Base-by-base conservation (phyloP, 345 rosid species). In the Toxicodendron radicans region DNA sequence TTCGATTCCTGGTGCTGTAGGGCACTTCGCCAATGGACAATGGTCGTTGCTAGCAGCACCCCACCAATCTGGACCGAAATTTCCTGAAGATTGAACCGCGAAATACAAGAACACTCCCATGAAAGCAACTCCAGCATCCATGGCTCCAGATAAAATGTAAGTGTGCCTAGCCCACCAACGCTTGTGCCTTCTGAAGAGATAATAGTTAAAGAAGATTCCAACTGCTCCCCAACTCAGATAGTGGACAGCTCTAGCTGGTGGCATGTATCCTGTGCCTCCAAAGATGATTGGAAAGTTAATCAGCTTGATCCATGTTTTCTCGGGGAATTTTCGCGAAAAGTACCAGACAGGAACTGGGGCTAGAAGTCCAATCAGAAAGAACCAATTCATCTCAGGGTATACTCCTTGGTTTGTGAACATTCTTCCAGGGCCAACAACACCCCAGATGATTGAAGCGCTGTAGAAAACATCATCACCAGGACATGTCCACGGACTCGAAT, bases 381-480 rank as follows among this genome's bases (percentile, higher is more conserved):
- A 88, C 43, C 76, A 86, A 81, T 86, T 88, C 85, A 86, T 79
- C 67, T 75, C 71, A 4, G 79, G 66, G 64, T 86, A 88, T 79
- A 54, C 61, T 63, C 18, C 87, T 83, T 27, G 4, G 2, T 30
- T 45, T n/a, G 75, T 60, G 66, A 85, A 86, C 86, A 88, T 83
- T 51, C 85, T 58, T 16, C 78, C 72, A 2, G 87, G 87, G 4
- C 87, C 92, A 0, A 86, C 87, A 18, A 85, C 73, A 0, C 89
- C 92, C 92, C 92, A 88, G 0, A 89, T 89, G 78, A 86, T 71
- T 33, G 92, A 89, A 48, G 89, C 89, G 60, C 81, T 85, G 83
- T 83, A 88, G 80, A 80, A 86, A 18, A 86, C 81, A 35, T 83
- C 76, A 4, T 83, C 87, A 17, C 83, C 79, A 0, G 90, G 86